These are phyloP conservation scores for Dichotomocladium elegans DNA, from an alignment of 371 early-diverging fungal species.

Conservation along the genomic window DNA sequence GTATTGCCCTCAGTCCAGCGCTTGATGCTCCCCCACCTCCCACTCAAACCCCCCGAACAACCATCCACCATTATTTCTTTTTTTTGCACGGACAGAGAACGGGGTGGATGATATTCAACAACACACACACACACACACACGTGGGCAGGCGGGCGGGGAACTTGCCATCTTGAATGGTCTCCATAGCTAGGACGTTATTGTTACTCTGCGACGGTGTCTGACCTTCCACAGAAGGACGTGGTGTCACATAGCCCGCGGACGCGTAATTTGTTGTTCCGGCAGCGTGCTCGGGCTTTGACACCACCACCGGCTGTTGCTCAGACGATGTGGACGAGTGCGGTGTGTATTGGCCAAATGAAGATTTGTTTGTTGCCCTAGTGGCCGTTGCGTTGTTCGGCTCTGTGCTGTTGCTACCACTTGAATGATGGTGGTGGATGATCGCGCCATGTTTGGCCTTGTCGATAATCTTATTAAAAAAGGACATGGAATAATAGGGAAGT, in stretches of 20 bases:
- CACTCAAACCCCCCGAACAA: too few relatives aligned
- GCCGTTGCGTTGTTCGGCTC: background rate
- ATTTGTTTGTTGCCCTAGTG: background rate
- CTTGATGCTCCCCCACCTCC: too few relatives aligned
- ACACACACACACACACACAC: background rate
- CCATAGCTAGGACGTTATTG: conserved; percentile 2
- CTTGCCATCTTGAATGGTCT: background rate
- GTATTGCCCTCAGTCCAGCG: too few relatives aligned
- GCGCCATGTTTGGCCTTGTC: conserved; percentile 18
- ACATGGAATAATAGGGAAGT: conserved; percentile 10
- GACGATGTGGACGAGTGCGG: conserved; percentile 10
- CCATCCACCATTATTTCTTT: background rate
- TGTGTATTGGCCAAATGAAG: conserved; percentile 5
- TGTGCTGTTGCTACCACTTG: background rate
- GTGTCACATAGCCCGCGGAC: conserved; percentile 9
- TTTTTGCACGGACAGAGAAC: background rate
- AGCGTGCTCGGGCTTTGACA: too few relatives aligned
- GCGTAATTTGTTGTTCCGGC: conserved; percentile 1
- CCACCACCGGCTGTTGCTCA: too few relatives aligned
- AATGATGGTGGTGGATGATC: conserved; percentile 10
- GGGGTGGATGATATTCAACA: background rate
- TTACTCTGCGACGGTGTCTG: background rate
- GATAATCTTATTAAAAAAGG: conserved; percentile 23
- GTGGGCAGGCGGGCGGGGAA: background rate
- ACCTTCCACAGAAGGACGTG: conserved; percentile 10